Evolutionary conservation across 2,329 filamentous ascomycete genomes (phyloP), one percentile per base, ranked within the genome.

Genomic region (Diaporthe vaccinii): DNA sequence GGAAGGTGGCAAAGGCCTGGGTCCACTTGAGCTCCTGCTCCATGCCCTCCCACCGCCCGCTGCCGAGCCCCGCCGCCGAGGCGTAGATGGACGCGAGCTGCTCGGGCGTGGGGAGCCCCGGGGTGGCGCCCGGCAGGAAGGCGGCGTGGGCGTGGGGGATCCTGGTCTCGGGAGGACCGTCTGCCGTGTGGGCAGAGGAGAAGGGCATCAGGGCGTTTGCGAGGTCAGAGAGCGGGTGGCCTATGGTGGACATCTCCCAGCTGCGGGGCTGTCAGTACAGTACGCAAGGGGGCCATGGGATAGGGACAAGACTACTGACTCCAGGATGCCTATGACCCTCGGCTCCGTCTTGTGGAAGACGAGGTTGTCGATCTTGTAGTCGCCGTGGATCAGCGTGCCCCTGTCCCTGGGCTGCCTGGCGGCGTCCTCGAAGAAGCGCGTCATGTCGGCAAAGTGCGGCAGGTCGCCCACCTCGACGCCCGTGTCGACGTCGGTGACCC

Each of bases 211-310:
- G 83, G 25, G 98, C 87, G 84, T 98, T 98, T 83, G 93, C 92
- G 55, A 98, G 87, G 82, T 99, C 97, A 8, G 94, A 96, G 31
- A 98, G 90, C 1, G 97, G 97, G 83, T 99, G 96, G n/a, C 97
- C 97, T 73, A 98, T 93, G 0, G 97, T 98, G 49, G 95, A 95
- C 95, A 99, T 98, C 86, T 98, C 97, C 96, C 96, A 98, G 85
- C 90, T 91, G 80, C 81, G 20, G n/a, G 28, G 62, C 36, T 10
- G 44, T 20, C 17, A 49, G 74, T 12, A 44, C 12, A 6, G 28
- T 46, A 49, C 49, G 39, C 53, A n/a, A 55, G 44, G 61, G 17
- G 28, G 15, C 59, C 53, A 53, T 4, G 36, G 31, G 44, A 34
- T 31, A 14, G 53, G 59, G 28, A 39, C 14, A 22, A 17, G 28